Evolutionary conservation across 768 basidiomycete species (phyloP).

Genomic region (Leucogyrophana mollusca): DNA sequence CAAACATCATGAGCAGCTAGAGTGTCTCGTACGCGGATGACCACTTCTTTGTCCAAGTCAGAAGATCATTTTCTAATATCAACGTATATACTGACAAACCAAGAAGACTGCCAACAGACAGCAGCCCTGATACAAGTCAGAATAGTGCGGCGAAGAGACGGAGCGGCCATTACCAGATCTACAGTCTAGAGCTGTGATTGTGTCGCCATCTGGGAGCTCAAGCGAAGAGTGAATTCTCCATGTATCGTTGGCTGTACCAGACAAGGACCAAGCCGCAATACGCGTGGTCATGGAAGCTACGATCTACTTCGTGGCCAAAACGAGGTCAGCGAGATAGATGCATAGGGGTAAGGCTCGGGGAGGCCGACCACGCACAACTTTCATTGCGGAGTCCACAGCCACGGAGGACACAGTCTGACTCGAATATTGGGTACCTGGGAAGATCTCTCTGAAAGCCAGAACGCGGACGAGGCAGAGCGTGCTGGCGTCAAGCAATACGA

Average conservation of each 20-base stretch:
- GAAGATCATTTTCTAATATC: slow-evolving; percentile 77
- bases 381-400: slow-evolving; percentile 76
- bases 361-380: slow-evolving; percentile 56
- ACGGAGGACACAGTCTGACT: slow-evolving; percentile 55
- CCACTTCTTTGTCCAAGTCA: slow-evolving; percentile 85
- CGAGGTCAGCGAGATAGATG: slow-evolving; percentile 3
- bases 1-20: slow-evolving; percentile 4
- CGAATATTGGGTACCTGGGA: slow-evolving; percentile 53
- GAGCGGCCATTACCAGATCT: slow-evolving; percentile 56
- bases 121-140: slow-evolving; percentile 55
- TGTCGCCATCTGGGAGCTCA: slow-evolving; percentile 51
- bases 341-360: slow-evolving; percentile 6
- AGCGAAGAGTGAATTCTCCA: slow-evolving; percentile 87
- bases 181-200: slow-evolving; percentile 65
- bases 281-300: slow-evolving; percentile 67
- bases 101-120: slow-evolving; percentile 63
- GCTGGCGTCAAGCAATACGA: slow-evolving; percentile 72
- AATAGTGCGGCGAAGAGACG: not conserved
- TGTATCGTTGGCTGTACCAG: slow-evolving; percentile 55
- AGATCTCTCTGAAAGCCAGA: slow-evolving; percentile 79
- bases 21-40: slow-evolving; percentile 45
- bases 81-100: slow-evolving; percentile 74
- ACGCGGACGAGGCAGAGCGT: slow-evolving; percentile 63
- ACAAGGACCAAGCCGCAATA: slow-evolving; percentile 79
- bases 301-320: slow-evolving; percentile 45